Percentiles rank a stretch among this genome's conserved stretches.
phyloP scores from a whole-genome alignment of 2,329 filamentous ascomycete genomes.

The Calonectria fujianensis region DNA sequence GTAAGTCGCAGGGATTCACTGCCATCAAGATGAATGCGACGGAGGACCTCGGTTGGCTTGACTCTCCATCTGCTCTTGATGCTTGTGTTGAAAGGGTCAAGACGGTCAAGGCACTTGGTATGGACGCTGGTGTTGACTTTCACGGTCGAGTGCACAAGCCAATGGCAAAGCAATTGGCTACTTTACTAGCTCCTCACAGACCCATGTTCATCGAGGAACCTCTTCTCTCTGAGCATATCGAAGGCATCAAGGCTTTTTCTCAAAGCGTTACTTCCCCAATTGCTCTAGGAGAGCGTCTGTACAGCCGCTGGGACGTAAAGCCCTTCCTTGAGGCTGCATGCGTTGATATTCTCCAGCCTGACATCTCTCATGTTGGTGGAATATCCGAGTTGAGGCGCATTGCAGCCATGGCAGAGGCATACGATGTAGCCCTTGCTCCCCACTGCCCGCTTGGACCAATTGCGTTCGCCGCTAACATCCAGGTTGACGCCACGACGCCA shows the following conservation, averaged over 20 bases:
- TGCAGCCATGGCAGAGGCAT: constrained; percentile 82
- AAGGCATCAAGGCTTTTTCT: constrained; percentile 71
- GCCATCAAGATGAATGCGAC: constrained; percentile 88
- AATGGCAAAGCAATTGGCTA: constrained; percentile 87
- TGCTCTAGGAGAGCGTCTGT: constrained; percentile 82
- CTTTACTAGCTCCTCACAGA: constrained; percentile 78
- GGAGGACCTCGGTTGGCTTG: constrained; percentile 84
- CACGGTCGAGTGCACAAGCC: constrained; percentile 85
- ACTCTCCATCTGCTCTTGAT: constrained; percentile 79
- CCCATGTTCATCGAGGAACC: constrained; percentile 88
- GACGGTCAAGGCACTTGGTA: constrained; percentile 79
- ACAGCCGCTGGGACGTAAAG: constrained; percentile 84
- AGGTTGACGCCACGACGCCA: constrained; percentile 75
- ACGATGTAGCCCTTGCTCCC: constrained; percentile 83
- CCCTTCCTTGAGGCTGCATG: constrained; percentile 81
- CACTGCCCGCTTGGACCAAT: constrained; percentile 85
- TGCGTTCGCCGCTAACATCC: constrained; percentile 81
- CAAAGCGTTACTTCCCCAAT: constrained; percentile 73
- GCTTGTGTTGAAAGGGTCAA: constrained; percentile 80
- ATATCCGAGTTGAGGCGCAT: constrained; percentile 83
- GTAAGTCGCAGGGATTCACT: constrained; percentile 77
- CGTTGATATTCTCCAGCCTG: constrained; percentile 84
- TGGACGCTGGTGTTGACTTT: constrained; percentile 86
- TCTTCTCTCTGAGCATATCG: constrained; percentile 80
- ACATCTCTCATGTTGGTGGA: constrained; percentile 82